phyloP scores from a whole-genome alignment of 148 eudicot genomes.

The Diospyros kaki region DNA sequence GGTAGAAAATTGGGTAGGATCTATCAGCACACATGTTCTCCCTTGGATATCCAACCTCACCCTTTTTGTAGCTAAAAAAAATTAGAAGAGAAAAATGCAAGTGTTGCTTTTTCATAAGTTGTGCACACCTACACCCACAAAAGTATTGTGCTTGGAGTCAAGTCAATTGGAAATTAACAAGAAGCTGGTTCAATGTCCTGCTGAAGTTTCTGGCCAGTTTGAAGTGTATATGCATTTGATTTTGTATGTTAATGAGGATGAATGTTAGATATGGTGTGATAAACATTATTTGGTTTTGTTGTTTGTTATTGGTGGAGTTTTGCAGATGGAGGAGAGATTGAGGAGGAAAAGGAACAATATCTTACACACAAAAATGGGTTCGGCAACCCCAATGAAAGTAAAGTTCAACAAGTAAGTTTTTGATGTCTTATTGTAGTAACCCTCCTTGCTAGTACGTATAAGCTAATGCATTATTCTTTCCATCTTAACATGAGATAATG shows the following conservation, averaged over 20 bases:
- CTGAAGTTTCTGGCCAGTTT: neutral
- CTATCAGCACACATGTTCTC: too few species aligned
- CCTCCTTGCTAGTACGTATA: neutral
- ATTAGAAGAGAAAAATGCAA: neutral
- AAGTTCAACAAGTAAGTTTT: slow-evolving; percentile 64
- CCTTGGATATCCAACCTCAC: too few species aligned
- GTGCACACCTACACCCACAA: neutral
- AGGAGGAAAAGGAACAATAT: slow-evolving; percentile 79
- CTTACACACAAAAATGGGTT: slow-evolving; percentile 83
- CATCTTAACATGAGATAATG: neutral
- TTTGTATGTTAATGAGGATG: neutral
- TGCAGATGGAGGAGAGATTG: slow-evolving; percentile 83
- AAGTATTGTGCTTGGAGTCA: neutral
- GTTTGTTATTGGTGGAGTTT: neutral
- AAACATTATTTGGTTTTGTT: neutral
- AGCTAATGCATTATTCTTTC: neutral
- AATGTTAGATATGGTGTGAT: neutral
- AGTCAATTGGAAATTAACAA: neutral
- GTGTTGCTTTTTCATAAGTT: neutral
- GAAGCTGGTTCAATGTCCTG: neutral
- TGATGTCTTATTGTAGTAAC: neutral
- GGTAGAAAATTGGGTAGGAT: too few species aligned
- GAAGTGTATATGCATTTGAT: neutral
- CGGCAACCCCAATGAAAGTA: slow-evolving; percentile 67
- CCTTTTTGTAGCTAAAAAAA: too few species aligned